Evolutionary conservation across 2,329 filamentous ascomycete genomes (phyloP).

Genomic region (Thelonectria olida): DNA sequence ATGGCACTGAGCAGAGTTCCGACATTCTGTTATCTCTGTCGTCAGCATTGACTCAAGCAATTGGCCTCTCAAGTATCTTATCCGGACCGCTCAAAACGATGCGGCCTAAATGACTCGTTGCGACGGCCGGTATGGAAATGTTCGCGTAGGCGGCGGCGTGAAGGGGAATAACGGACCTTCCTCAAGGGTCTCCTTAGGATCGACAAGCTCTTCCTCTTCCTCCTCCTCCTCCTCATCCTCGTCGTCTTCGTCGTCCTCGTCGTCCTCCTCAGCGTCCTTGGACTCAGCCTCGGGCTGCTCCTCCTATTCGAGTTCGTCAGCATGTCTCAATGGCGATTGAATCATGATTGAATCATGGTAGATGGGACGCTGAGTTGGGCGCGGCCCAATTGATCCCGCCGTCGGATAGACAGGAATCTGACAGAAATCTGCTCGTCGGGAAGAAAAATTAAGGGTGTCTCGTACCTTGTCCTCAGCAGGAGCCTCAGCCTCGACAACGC

Average conservation of each 20-base stretch:
- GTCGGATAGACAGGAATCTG: slow-evolving; percentile 18
- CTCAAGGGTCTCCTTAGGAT: slow-evolving; percentile 88
- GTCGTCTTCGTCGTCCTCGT: slow-evolving; percentile 41
- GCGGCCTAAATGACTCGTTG: slow-evolving; percentile 30
- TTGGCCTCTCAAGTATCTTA: slow-evolving; percentile 10
- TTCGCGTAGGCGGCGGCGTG: background rate
- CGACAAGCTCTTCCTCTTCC: slow-evolving; percentile 84
- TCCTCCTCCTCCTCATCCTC: slow-evolving; percentile 61
- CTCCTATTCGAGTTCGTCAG: slow-evolving; percentile 42
- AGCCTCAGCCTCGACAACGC: slow-evolving; percentile 72
- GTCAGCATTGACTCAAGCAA: slow-evolving; percentile 30
- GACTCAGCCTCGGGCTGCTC: slow-evolving; percentile 62
- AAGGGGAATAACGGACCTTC: slow-evolving; percentile 75
- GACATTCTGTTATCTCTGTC: slow-evolving; percentile 74
- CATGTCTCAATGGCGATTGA: background rate
- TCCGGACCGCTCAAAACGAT: slow-evolving; percentile 22
- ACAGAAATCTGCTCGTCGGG: slow-evolving; percentile 25
- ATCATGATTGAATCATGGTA: slow-evolving; percentile 1
- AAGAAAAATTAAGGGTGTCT: slow-evolving; percentile 23
- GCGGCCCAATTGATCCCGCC: slow-evolving; percentile 26
- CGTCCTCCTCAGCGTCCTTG: slow-evolving; percentile 49
- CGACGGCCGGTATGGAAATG: slow-evolving; percentile 9
- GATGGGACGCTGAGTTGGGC: slow-evolving; percentile 1
- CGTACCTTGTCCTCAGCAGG: slow-evolving; percentile 70
- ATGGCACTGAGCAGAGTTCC: slow-evolving; percentile 84